Base-by-base conservation (phyloP, 768 basidiomycete genomes). In the Rubroboletus satanas region DNA sequence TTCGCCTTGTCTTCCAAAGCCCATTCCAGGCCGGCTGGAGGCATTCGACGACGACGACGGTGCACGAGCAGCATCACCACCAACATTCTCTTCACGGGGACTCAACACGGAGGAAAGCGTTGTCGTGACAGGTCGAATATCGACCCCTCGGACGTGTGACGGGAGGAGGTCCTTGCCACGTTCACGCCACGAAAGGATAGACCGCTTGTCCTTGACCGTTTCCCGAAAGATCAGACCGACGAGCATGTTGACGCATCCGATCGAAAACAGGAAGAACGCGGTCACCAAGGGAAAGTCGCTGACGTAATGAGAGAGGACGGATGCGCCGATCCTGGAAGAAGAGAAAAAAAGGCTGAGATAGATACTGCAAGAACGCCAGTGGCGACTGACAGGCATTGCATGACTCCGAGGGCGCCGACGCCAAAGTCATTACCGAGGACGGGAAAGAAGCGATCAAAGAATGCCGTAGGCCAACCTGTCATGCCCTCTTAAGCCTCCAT, bases 371-470 rank as follows among this genome's bases (percentile, higher is more conserved):
- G n/a, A 44, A 21, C n/a, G 23, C 5, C 9, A 23, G 26, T 4
- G 44, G 31, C 10, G 5, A 76, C 85, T 66, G 67, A 89, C 85
- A 94, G 76, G 74, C 83, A 82, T 73, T 96, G 88, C 74, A 95
- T 88, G 54, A 92, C 82, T 17, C 94, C 94, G 17, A 96, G 79
- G 18, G 91, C 83, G 37, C 93, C 94, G 15, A 95, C 77, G 43
- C 94, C 93, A 67, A 95, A 95, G 50, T 82, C 76, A 9, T 77
- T 77, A 17, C 94, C 93, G n/a, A 97, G 83, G 43, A 96, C 87
- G 31, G 94, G 94, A 74, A 96, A 88, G 75, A 83, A 94, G n/a
- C 82, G 82, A 61, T 88, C 83, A 72, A 96, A 95, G 77, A 93
- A 88, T 12, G 72, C 64, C 44, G 77, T 72, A 10, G 92, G 92